These are phyloP conservation scores for Trametes sp. DNA, from an alignment of 1,284 basidiomycete genomes.

Conservation along the genomic window DNA sequence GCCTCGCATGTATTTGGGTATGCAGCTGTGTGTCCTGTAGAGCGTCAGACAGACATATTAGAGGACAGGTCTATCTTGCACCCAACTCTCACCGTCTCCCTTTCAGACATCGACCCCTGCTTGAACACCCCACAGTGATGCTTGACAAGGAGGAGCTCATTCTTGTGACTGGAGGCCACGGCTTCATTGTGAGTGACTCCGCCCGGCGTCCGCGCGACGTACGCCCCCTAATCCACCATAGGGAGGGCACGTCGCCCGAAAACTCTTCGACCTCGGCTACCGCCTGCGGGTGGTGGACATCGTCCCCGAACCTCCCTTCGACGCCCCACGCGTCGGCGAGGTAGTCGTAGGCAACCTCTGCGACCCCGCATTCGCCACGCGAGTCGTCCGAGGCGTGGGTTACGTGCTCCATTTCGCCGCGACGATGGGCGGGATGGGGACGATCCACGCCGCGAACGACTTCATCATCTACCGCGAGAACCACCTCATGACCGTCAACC, in stretches of 20 bases:
- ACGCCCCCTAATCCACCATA: constrained; percentile 32
- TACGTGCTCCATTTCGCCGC: constrained; percentile 64
- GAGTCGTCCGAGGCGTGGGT: constrained; percentile 48
- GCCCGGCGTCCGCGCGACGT: constrained; percentile 2
- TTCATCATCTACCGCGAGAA: constrained; percentile 58
- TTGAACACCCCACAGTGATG: constrained; percentile 6
- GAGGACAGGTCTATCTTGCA: background rate
- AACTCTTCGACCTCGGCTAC: constrained; percentile 44
- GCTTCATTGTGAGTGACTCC: constrained; percentile 57
- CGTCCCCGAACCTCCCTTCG: constrained; percentile 37
- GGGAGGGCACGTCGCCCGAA: constrained; percentile 60
- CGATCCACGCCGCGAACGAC: constrained; percentile 60
- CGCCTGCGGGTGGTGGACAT: constrained; percentile 56
- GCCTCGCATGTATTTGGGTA: too few relatives aligned
- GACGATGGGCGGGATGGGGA: constrained; percentile 69
- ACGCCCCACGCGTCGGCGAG: constrained; percentile 44
- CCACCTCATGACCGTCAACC: constrained; percentile 55
- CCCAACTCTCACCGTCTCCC: background rate
- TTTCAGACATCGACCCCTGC: background rate
- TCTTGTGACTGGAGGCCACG: constrained; percentile 62
- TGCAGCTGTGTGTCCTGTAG: background rate
- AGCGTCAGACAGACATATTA: background rate
- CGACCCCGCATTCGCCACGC: constrained; percentile 49
- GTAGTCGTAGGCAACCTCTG: constrained; percentile 55
- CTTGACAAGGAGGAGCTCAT: constrained; percentile 33